phyloP scores from a whole-genome alignment of 805 yeast species.

The Pichia membranifaciens region DNA sequence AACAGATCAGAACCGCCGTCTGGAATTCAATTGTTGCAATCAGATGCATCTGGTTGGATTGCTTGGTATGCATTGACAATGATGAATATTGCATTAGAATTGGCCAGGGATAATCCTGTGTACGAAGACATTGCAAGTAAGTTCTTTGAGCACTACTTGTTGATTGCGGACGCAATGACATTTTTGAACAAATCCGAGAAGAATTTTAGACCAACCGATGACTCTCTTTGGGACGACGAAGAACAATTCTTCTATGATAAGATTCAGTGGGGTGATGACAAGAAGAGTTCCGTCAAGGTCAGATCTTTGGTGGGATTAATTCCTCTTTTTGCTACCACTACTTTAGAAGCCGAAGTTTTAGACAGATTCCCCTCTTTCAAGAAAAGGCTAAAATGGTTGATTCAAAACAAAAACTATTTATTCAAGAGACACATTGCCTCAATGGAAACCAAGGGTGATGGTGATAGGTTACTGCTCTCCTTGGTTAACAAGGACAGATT shows the following conservation, averaged over 20 bases:
- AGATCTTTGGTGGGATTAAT: slow-evolving; percentile 87
- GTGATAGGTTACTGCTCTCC: slow-evolving; percentile 73
- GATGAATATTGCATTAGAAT: slow-evolving; percentile 87
- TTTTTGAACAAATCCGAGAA: slow-evolving; percentile 39
- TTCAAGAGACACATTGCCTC: slow-evolving; percentile 83
- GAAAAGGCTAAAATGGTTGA: slow-evolving; percentile 78
- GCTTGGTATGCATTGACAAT: slow-evolving; percentile 85
- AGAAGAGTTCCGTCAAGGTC: slow-evolving; percentile 68
- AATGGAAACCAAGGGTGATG: slow-evolving; percentile 70
- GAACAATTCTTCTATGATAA: slow-evolving; percentile 90
- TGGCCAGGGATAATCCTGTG: slow-evolving; percentile 77
- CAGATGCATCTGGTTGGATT: slow-evolving; percentile 98
- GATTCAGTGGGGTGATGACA: slow-evolving; percentile 70
- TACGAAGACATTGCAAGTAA: slow-evolving; percentile 93
- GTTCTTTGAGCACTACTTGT: slow-evolving; percentile 85
- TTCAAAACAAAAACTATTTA: slow-evolving; percentile 59
- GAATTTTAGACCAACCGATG: slow-evolving; percentile 36
- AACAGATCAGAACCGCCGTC: slow-evolving; percentile 94
- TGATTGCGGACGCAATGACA: slow-evolving; percentile 93
- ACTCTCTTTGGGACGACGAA: slow-evolving; percentile 82
- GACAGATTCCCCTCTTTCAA: slow-evolving; percentile 76
- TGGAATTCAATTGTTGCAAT: slow-evolving; percentile 86
- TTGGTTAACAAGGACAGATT: slow-evolving; percentile 78
- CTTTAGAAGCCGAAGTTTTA: slow-evolving; percentile 78
- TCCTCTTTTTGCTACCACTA: slow-evolving; percentile 83